Conservation (phyloP, 805 yeast species). For the Wickerhamomyces bisporus region DNA sequence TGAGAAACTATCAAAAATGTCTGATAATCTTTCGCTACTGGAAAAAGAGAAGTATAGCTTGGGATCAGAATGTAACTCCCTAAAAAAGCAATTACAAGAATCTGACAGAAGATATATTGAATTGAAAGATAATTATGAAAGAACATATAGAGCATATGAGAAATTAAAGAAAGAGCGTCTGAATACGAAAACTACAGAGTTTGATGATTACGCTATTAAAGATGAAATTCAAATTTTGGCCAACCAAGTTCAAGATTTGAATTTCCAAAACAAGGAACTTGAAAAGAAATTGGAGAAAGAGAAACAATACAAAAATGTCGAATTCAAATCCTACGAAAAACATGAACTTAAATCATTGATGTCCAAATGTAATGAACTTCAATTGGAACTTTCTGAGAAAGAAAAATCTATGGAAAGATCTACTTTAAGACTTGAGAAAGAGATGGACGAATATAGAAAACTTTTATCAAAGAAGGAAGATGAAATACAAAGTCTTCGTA, state of each 20-base stretch:
- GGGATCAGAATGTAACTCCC: conserved; percentile 23
- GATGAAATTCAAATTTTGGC: conserved; percentile 22
- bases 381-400: conserved; percentile 23
- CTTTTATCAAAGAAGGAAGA: conserved; percentile 32
- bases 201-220: conserved; percentile 24
- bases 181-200: conserved; percentile 5
- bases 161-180: conserved; percentile 11
- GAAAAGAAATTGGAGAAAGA: conserved; percentile 32
- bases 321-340: conserved; percentile 26
- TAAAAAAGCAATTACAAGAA: conserved; percentile 16
- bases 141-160: conserved; percentile 20
- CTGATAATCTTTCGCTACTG: conserved; percentile 20
- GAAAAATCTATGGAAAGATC: conserved; percentile 16
- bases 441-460: conserved; percentile 18
- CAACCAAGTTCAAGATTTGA: conserved; percentile 31
- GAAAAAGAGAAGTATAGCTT: conserved; percentile 23
- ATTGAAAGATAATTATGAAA: conserved; percentile 28
- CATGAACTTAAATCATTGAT: conserved; percentile 36
- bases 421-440: conserved; percentile 16
- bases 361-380: conserved; percentile 29
- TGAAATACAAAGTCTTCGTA: conserved; percentile 29
- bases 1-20: not conserved
- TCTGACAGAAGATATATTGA: conserved; percentile 19
- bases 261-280: conserved; percentile 31
- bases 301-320: conserved; percentile 13